These are phyloP conservation scores for Diaporthe sp. DNA, from an alignment of 2,329 filamentous ascomycete genomes.

Conservation along the genomic window DNA sequence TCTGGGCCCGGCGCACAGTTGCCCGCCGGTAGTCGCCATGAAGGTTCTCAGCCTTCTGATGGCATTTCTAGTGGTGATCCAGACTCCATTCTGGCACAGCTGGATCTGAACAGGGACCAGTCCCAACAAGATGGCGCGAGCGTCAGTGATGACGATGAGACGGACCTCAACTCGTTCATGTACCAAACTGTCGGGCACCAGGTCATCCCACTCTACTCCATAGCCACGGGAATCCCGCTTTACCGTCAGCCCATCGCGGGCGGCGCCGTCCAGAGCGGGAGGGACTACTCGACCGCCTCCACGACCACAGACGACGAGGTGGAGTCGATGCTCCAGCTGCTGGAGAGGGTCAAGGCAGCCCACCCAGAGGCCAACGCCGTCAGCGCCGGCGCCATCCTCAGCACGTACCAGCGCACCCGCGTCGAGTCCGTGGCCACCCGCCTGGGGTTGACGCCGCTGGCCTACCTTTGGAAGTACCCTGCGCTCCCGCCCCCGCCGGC, in stretches of 20 bases:
- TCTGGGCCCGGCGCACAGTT: not conserved
- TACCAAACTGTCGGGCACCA: constrained; percentile 97
- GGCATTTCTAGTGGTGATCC: not conserved
- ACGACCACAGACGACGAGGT: constrained; percentile 78
- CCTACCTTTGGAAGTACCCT: constrained; percentile 94
- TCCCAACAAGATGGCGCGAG: not conserved
- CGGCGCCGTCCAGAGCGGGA: constrained; percentile 75
- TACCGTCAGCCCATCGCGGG: constrained; percentile 86
- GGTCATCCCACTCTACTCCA: constrained; percentile 86
- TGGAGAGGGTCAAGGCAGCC: constrained; percentile 73
- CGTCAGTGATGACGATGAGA: constrained; percentile 53
- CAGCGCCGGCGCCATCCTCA: constrained; percentile 91
- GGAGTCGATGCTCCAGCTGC: constrained; percentile 84
- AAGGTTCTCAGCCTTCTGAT: not conserved
- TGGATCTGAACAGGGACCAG: not conserved
- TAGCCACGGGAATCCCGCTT: constrained; percentile 84
- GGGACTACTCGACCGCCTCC: constrained; percentile 70
- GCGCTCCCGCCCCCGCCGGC: constrained; percentile 68
- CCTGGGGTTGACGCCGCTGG: constrained; percentile 84
- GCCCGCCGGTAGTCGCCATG: not conserved
- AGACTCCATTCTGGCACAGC: constrained; percentile 4
- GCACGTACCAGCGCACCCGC: constrained; percentile 95
- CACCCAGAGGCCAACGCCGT: constrained; percentile 90
- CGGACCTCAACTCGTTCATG: constrained; percentile 97
- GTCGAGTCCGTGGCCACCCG: constrained; percentile 92